Conservation (phyloP, 352 stramenopile genomes). For the Halophytophthora polymorphica region DNA sequence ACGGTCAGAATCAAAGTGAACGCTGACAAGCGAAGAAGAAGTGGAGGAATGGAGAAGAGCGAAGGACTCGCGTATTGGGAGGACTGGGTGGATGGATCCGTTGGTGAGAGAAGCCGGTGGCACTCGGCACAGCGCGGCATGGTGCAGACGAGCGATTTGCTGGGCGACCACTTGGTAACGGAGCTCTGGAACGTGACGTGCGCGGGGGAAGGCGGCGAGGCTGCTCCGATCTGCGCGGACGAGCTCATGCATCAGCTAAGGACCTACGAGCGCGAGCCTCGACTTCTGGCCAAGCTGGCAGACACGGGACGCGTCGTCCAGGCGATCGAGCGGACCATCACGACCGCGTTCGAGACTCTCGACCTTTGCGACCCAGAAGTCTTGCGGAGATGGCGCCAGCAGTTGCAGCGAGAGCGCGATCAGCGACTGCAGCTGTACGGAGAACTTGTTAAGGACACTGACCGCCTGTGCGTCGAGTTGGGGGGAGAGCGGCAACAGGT, state of each 20-base stretch:
- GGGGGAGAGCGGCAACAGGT: conserved; percentile 13
- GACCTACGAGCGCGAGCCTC: conserved; percentile 12
- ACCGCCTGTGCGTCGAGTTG: conserved; percentile 12
- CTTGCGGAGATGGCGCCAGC: conserved; percentile 6
- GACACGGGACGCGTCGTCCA: conserved; percentile 16
- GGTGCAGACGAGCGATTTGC: not conserved
- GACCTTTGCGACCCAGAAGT: not conserved
- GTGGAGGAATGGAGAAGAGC: too few relatives aligned
- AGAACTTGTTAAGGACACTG: conserved; percentile 10
- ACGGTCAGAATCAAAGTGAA: too few relatives aligned
- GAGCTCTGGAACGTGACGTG: conserved; percentile 3
- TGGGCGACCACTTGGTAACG: conserved; percentile 13
- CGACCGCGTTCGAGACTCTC: conserved; percentile 7
- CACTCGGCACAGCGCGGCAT: conserved; percentile 7
- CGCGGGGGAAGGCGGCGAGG: conserved; percentile 1
- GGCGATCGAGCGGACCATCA: conserved; percentile 11
- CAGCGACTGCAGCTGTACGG: conserved; percentile 11
- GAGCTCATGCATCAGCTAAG: conserved; percentile 12
- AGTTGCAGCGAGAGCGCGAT: conserved; percentile 8
- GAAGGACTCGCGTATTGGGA: conserved; percentile 1
- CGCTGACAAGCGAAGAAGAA: too few relatives aligned
- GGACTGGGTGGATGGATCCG: conserved; percentile 10
- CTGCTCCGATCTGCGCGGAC: conserved; percentile 4
- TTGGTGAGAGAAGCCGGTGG: conserved; percentile 8
- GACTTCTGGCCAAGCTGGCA: conserved; percentile 17